Evolutionary conservation across 176 grass and related monocot genomes (phyloP), one percentile per base, ranked within the genome.

Genomic region (Themeda triandra): DNA sequence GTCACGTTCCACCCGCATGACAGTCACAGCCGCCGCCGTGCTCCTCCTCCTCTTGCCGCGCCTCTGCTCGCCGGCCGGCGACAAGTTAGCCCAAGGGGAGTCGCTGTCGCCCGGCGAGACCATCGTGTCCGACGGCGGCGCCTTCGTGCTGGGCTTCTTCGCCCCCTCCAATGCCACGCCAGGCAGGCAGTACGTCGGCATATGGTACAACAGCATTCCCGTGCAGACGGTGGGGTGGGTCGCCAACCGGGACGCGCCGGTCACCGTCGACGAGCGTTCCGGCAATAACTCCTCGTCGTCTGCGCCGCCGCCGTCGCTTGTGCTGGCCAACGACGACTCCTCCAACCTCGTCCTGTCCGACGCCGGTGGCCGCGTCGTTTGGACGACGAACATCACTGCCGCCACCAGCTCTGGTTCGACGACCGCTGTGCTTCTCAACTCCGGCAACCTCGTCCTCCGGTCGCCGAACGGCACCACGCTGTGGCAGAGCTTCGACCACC

Each of bases 401-500:
- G 68, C n/a, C n/a, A n/a, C n/a, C n/a, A n/a, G n/a, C n/a, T n/a
- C n/a, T n/a, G n/a, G n/a, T n/a, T n/a, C n/a, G n/a, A n/a, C n/a
- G n/a, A n/a, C n/a, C 7, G 71, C 71, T 14, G 70, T 73, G 24
- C 69, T 72, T 1, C 66, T 69, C 18, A 39, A 69, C 35, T 39
- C 6, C 33, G 66, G 66, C 10, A 19, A 69, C 19, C 64, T 88
- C 24, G 64, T 83, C 4, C 64, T 88, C 10, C 45, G 79, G 58
- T 73, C 64, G 15, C 28, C 63, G 13, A 69, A 40, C 51, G 68
- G 46, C 63, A 67, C 41, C 6, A 27, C 76, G 2, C 13, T 88
- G 31, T 88, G 86, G 86, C 80, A 87, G 44, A 87, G 85, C 56
- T 87, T 87, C 51, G 85, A 87, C 64, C 60, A 82, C 70, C 7